These are phyloP conservation scores for Cystofilobasidium capitatum DNA, from an alignment of 768 basidiomycete species.

Conservation along the genomic window DNA sequence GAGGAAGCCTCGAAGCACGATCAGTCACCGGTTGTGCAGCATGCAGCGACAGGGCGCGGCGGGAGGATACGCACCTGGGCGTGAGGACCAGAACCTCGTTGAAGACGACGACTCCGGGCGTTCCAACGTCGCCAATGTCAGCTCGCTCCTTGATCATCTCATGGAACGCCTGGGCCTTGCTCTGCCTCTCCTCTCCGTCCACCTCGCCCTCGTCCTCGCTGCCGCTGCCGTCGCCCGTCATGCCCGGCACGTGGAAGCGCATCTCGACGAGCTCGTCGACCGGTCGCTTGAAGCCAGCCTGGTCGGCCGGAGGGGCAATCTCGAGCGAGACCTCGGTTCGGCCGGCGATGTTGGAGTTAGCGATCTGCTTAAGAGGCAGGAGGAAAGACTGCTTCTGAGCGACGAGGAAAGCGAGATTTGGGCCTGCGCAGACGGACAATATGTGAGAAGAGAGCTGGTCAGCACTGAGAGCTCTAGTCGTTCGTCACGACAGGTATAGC, in stretches of 20 bases:
- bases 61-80: conserved; percentile 45
- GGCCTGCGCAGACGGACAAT: conserved; percentile 47
- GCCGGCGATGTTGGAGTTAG: conserved; percentile 95
- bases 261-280: conserved; percentile 90
- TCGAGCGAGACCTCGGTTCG: conserved; percentile 99
- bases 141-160: conserved; percentile 93
- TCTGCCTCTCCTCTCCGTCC: conserved; percentile 44
- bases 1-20: background rate
- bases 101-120: conserved; percentile 86
- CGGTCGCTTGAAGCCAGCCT: conserved; percentile 32
- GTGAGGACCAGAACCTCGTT: conserved; percentile 91
- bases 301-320: conserved; percentile 45
- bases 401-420: conserved; percentile 82
- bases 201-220: conserved; percentile 47
- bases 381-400: conserved; percentile 82
- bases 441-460: background rate
- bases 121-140: conserved; percentile 80
- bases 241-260: conserved; percentile 89
- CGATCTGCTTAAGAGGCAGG: conserved; percentile 71
- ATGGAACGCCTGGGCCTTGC: conserved; percentile 93
- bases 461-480: background rate
- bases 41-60: background rate
- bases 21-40: background rate
- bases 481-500: background rate
- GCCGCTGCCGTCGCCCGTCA: conserved; percentile 41